Evolutionary conservation across 2,329 filamentous ascomycete species (phyloP).

Genomic region (Neurospora sp.): DNA sequence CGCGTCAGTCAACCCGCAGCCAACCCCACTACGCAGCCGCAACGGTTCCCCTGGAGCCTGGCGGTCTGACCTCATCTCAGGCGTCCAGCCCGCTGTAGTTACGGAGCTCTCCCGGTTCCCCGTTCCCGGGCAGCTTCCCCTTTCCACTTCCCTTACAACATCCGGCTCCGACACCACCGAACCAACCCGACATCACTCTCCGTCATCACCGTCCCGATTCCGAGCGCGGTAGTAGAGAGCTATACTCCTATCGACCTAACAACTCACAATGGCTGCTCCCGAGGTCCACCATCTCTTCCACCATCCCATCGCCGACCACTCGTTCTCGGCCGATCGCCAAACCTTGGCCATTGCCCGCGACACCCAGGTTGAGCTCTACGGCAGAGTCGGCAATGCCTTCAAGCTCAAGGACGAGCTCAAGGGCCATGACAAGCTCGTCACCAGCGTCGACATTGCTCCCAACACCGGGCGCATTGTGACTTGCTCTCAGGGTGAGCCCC

Average conservation of each 20-base stretch:
- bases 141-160: slow-evolving; percentile 4
- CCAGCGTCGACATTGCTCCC: slow-evolving; percentile 90
- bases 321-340: slow-evolving; percentile 85
- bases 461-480: slow-evolving; percentile 89
- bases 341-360: slow-evolving; percentile 88
- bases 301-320: slow-evolving; percentile 92
- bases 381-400: slow-evolving; percentile 62
- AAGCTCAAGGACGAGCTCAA: slow-evolving; percentile 85
- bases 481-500: slow-evolving; percentile 73
- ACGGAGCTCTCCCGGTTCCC: background rate
- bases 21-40: slow-evolving; percentile 1
- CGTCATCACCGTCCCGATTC: background rate
- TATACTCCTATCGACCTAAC: slow-evolving; percentile 61
- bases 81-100: background rate
- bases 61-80: background rate
- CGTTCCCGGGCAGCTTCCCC: background rate
- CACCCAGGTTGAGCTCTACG: slow-evolving; percentile 81
- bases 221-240: slow-evolving; percentile 85
- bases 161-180: slow-evolving; percentile 3
- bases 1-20: background rate
- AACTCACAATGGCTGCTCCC: slow-evolving; percentile 63
- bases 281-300: slow-evolving; percentile 97
- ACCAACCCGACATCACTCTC: slow-evolving; percentile 5
- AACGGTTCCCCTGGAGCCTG: background rate
- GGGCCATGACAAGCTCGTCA: slow-evolving; percentile 95